Conservation (phyloP, 139 green algal species). For the Tetratostichococcus sp. region DNA sequence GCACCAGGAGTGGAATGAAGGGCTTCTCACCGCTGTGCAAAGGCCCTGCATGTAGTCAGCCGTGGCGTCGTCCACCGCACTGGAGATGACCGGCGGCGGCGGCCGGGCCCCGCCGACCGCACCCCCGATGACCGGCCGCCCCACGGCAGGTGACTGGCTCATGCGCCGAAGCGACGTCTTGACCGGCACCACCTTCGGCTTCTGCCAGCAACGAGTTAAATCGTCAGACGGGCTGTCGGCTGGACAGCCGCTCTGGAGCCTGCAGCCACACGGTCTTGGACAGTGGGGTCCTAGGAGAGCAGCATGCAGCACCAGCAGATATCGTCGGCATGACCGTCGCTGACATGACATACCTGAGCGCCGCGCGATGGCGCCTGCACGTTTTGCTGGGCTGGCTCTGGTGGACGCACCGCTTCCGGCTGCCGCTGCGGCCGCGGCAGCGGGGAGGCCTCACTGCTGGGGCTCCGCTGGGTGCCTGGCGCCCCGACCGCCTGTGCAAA, state of each 20-base stretch:
- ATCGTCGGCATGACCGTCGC: too few species aligned
- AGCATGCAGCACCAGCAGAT: too few species aligned
- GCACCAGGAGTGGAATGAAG: neutral
- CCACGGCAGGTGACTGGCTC: neutral
- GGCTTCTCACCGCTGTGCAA: neutral
- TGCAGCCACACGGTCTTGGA: too few species aligned
- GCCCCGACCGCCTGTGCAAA: too few species aligned
- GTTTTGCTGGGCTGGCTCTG: neutral
- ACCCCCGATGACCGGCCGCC: neutral
- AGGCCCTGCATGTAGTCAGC: conserved; percentile 10
- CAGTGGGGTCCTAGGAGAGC: too few species aligned
- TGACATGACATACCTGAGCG: neutral
- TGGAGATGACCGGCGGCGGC: conserved; percentile 32
- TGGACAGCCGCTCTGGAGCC: too few species aligned
- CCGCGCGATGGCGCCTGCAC: too few species aligned
- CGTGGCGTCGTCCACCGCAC: conserved; percentile 57
- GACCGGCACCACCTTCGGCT: conserved; percentile 31
- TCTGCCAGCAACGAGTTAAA: conserved; percentile 13
- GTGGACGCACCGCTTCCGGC: too few species aligned
- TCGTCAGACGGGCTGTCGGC: neutral
- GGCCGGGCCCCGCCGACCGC: too few species aligned
- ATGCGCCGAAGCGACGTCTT: neutral
- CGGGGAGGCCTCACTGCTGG: too few species aligned
- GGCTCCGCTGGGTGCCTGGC: too few species aligned
- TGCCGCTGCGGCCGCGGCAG: too few species aligned